Conservation (phyloP, 495 filamentous ascomycete genomes). For the Aspergillus olivimuriae region DNA sequence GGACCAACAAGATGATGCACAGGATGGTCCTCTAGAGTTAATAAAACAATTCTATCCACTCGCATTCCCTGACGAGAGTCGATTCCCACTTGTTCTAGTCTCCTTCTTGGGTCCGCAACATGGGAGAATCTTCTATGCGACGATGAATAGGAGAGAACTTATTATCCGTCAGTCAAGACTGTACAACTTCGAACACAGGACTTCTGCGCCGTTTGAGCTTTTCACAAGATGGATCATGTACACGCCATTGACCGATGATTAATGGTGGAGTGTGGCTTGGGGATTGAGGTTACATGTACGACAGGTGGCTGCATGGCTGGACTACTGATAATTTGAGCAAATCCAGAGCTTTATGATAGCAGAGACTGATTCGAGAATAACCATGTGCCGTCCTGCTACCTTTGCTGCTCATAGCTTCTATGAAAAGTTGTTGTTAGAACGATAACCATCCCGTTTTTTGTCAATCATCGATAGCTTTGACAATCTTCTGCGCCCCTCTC, state of each 20-base stretch:
- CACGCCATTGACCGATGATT: not conserved
- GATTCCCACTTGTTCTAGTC: not conserved
- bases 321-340: no score
- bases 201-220: not conserved
- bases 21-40: not conserved
- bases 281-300: no score
- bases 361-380: no score
- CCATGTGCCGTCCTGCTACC: no score
- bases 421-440: no score
- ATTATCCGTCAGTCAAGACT: slow-evolving; percentile 7
- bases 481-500: no score
- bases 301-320: no score
- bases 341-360: no score
- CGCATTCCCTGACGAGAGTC: not conserved
- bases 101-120: slow-evolving; percentile 8
- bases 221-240: not conserved
- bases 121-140: slow-evolving; percentile 8
- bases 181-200: slow-evolving; percentile 1
- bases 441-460: no score
- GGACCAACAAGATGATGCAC: not conserved
- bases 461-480: no score
- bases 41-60: no score
- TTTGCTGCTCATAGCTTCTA: no score
- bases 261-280: not conserved
- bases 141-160: slow-evolving; percentile 5